A percentile compares a stretch with the other conserved stretches of the same genome.
Evolutionary conservation across 108 stramenopile genomes (phyloP).

Genomic region (Pseudonitzschia delicatissima): DNA sequence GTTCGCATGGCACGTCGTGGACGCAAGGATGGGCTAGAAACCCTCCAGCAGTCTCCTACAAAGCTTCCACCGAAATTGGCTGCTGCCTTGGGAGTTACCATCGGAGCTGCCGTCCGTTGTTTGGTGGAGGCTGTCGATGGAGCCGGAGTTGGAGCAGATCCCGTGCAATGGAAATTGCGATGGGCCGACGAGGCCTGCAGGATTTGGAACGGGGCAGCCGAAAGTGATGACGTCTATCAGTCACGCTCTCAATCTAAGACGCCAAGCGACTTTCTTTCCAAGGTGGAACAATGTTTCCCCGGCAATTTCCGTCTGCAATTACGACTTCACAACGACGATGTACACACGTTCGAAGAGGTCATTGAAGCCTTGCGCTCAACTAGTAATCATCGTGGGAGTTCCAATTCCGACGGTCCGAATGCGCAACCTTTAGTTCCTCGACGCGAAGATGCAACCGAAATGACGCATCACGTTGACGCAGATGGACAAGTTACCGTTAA

Average conservation of each 20-base stretch:
- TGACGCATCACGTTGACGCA: constrained; percentile 79
- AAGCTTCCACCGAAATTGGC: constrained; percentile 62
- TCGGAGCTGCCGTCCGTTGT: constrained; percentile 73
- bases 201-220: constrained; percentile 54
- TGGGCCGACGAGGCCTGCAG: constrained; percentile 77
- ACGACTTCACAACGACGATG: constrained; percentile 95
- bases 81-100: constrained; percentile 72
- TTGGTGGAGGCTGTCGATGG: constrained; percentile 67
- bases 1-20: constrained; percentile 33
- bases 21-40: constrained; percentile 56
- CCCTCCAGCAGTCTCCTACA: constrained; percentile 50
- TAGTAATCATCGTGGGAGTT: constrained; percentile 5
- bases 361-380: constrained; percentile 69
- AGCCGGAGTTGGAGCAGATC: constrained; percentile 75
- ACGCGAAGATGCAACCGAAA: constrained; percentile 45
- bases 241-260: neutral
- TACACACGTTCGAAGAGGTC: constrained; percentile 95
- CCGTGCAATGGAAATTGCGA: constrained; percentile 65
- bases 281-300: constrained; percentile 32
- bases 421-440: constrained; percentile 44
- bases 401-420: neutral
- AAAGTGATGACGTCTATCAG: constrained; percentile 58
- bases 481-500: constrained; percentile 83
- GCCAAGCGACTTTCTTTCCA: constrained; percentile 12
- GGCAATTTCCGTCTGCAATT: constrained; percentile 50